These are phyloP conservation scores for Cornus controversa DNA, from an alignment of 148 eudicot species.

Conservation along the genomic window DNA sequence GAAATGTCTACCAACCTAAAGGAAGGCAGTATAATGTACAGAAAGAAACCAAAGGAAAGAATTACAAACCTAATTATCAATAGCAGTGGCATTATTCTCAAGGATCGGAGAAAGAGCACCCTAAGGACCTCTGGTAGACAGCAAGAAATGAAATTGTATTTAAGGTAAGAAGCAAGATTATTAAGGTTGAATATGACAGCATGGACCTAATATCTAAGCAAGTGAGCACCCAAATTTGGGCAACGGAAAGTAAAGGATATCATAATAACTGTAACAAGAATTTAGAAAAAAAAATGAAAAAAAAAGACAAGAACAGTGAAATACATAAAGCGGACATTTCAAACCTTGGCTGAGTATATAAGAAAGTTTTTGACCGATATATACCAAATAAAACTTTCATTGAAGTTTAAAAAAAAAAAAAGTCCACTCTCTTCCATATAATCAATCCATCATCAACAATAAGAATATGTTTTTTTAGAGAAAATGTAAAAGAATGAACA, in stretches of 20 bases:
- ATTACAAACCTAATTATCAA: slow-evolving; percentile 61
- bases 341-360: background rate
- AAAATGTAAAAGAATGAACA: background rate
- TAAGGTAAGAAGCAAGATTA: background rate
- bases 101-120: slow-evolving; percentile 89
- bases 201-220: background rate
- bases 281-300: background rate
- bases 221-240: background rate
- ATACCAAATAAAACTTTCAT: background rate
- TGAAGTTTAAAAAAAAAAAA: background rate
- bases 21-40: no score
- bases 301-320: background rate
- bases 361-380: background rate
- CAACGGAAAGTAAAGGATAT: background rate
- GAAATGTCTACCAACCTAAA: no score
- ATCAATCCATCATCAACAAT: no score
- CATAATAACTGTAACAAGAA: background rate
- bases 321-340: background rate
- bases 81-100: slow-evolving; percentile 91
- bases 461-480: no score
- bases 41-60: slow-evolving; percentile 10
- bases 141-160: background rate
- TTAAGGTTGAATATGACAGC: background rate
- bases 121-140: slow-evolving; percentile 84
- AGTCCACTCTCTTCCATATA: background rate